Evolutionary conservation across 495 filamentous ascomycete species (phyloP).

Genomic region (Penicillium lividum): DNA sequence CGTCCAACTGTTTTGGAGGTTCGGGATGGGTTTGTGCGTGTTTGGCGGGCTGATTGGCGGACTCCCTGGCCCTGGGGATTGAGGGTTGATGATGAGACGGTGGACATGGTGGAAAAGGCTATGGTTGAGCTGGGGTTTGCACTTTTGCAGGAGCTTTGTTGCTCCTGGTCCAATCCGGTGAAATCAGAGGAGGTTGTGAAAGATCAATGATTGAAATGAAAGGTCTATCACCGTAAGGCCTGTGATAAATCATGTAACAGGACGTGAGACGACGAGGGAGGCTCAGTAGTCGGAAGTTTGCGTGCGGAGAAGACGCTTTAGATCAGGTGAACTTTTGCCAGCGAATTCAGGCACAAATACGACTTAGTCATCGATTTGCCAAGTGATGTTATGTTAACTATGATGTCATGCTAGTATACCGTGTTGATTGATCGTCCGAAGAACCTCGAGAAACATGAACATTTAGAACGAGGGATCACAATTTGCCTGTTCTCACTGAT

Average conservation of each 20-base stretch:
- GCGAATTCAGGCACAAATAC: slow-evolving; percentile 1
- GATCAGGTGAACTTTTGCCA: slow-evolving; percentile 22
- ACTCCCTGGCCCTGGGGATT: slow-evolving; percentile 38
- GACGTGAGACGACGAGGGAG: slow-evolving; percentile 10
- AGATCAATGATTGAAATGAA: slow-evolving; percentile 14
- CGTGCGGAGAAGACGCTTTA: slow-evolving; percentile 30
- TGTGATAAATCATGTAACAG: slow-evolving; percentile 10
- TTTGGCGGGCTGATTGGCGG: slow-evolving; percentile 59
- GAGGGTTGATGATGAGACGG: slow-evolving; percentile 31
- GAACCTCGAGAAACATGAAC: too few relatives aligned
- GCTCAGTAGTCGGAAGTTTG: slow-evolving; percentile 24
- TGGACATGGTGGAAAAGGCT: slow-evolving; percentile 31
- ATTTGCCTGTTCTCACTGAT: too few relatives aligned
- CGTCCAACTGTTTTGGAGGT: slow-evolving; percentile 57
- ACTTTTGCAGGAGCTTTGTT: slow-evolving; percentile 18
- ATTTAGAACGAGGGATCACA: too few relatives aligned
- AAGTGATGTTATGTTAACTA: background rate
- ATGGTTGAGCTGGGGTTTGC: slow-evolving; percentile 23
- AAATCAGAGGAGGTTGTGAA: slow-evolving; percentile 6
- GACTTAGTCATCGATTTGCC: slow-evolving; percentile 2
- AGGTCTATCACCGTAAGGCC: slow-evolving; percentile 6
- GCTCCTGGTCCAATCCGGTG: slow-evolving; percentile 10
- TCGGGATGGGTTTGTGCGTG: slow-evolving; percentile 61
- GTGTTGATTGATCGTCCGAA: too few relatives aligned
- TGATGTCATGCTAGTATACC: background rate